A percentile compares a stretch with the other conserved stretches of the same genome.
Evolutionary conservation across 2,329 filamentous ascomycete species (phyloP).

Genomic region (Pseudofabraea citricarpa): DNA sequence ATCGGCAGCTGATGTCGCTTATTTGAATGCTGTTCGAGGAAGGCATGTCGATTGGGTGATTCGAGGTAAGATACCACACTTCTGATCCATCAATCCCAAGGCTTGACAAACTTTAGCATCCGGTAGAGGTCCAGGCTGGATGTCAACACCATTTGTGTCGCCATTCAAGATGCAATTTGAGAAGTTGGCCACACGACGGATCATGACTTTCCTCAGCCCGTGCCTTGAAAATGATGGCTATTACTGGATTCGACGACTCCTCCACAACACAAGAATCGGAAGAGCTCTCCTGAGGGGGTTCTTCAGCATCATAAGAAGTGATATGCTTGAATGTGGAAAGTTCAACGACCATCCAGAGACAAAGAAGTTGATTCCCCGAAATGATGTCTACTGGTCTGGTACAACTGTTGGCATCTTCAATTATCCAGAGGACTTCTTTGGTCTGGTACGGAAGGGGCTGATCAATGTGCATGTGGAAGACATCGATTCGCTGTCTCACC

Average conservation of each 20-base stretch:
- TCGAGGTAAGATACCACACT: conserved; percentile 26
- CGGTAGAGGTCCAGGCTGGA: conserved; percentile 53
- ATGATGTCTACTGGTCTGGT: conserved; percentile 44
- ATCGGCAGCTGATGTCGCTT: conserved; percentile 59
- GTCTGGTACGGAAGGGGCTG: conserved; percentile 43
- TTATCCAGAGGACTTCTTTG: conserved; percentile 50
- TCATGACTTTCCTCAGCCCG: conserved; percentile 68
- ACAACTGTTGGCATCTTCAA: conserved; percentile 55
- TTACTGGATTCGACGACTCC: conserved; percentile 45
- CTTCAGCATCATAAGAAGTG: conserved; percentile 50
- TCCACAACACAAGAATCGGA: conserved; percentile 52
- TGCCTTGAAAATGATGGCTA: conserved; percentile 62
- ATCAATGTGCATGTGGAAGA: conserved; percentile 49
- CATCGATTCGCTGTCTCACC: conserved; percentile 37
- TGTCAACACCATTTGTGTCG: conserved; percentile 57
- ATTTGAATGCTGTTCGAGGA: conserved; percentile 50
- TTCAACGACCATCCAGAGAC: conserved; percentile 48
- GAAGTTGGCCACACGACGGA: conserved; percentile 59
- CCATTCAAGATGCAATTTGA: conserved; percentile 64
- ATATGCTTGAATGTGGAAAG: conserved; percentile 46
- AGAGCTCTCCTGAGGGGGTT: conserved; percentile 49
- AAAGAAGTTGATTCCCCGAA: conserved; percentile 47
- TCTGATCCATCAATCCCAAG: too few relatives aligned
- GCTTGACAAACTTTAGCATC: conserved; percentile 17
- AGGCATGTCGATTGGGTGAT: conserved; percentile 55